Conservation (phyloP, 352 stramenopile species). For the Pythium sp. region DNA sequence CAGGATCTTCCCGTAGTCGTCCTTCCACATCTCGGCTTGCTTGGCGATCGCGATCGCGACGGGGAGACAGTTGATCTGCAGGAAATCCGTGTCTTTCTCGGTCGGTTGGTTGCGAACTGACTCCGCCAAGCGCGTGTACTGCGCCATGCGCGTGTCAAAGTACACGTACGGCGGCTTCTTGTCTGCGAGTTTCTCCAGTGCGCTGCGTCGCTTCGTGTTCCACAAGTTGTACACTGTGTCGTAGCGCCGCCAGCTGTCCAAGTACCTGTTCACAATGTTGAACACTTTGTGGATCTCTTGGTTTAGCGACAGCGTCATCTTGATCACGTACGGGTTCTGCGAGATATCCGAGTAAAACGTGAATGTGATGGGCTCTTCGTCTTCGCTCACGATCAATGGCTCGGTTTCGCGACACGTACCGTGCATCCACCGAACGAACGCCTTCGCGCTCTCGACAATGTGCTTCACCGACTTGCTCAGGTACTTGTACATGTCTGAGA, state of each 20-base stretch:
- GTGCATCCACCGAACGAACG: constrained; percentile 95
- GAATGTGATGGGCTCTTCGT: constrained; percentile 93
- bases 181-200: constrained; percentile 91
- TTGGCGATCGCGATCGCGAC: constrained; percentile 89
- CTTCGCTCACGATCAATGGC: constrained; percentile 86
- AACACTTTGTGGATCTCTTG: constrained; percentile 94
- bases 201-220: constrained; percentile 89
- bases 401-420: constrained; percentile 91
- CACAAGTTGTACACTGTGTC: constrained; percentile 94
- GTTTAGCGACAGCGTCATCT: constrained; percentile 93
- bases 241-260: constrained; percentile 93
- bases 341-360: constrained; percentile 96
- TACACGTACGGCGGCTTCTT: constrained; percentile 93
- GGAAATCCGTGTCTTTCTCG: constrained; percentile 93
- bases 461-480: constrained; percentile 93
- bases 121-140: constrained; percentile 88
- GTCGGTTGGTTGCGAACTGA: constrained; percentile 86
- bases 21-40: constrained; percentile 93
- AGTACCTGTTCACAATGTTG: constrained; percentile 93
- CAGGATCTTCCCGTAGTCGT: constrained; percentile 92
- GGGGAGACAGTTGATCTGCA: constrained; percentile 91
- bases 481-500: constrained; percentile 96
- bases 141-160: constrained; percentile 92
- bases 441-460: constrained; percentile 93
- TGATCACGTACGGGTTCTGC: constrained; percentile 94